Evolutionary conservation across 768 basidiomycete species (phyloP).

Genomic region (Naganishia vishniacii): DNA sequence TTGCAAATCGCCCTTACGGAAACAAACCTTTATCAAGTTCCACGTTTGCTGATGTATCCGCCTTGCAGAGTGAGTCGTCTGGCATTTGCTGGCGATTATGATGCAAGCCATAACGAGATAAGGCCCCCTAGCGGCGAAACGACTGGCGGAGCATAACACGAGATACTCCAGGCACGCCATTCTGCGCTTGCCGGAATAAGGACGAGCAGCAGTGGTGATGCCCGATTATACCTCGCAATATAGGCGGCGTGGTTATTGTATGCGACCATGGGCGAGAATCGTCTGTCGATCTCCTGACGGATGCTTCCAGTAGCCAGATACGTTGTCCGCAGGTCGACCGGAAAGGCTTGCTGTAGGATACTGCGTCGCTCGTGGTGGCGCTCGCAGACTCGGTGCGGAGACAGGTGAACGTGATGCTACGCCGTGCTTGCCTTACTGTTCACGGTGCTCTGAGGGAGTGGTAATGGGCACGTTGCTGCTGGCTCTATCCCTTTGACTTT

Average conservation of each 20-base stretch:
- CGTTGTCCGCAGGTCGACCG: no score
- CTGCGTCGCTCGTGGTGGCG: no score
- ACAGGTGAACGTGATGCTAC: no score
- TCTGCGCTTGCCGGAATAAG: background rate
- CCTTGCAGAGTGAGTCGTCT: slow-evolving; percentile 29
- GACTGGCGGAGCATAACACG: slow-evolving; percentile 7
- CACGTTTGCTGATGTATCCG: slow-evolving; percentile 40
- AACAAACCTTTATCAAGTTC: slow-evolving; percentile 31
- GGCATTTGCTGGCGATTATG: slow-evolving; percentile 38
- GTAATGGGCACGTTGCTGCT: no score
- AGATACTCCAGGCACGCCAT: background rate
- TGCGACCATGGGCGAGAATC: background rate
- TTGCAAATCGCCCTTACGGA: background rate
- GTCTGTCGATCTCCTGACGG: background rate
- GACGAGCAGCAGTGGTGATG: background rate
- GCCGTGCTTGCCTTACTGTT: no score
- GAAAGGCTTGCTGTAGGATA: no score
- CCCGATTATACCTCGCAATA: background rate
- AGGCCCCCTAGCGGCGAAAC: slow-evolving; percentile 25
- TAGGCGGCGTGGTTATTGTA: background rate
- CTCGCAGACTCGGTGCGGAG: no score
- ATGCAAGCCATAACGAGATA: slow-evolving; percentile 33
- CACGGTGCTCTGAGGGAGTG: no score
- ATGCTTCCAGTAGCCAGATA: background rate
- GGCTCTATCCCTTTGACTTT: background rate